phyloP scores from a whole-genome alignment of 2,329 filamentous ascomycete genomes.

The Calycina herbarum region DNA sequence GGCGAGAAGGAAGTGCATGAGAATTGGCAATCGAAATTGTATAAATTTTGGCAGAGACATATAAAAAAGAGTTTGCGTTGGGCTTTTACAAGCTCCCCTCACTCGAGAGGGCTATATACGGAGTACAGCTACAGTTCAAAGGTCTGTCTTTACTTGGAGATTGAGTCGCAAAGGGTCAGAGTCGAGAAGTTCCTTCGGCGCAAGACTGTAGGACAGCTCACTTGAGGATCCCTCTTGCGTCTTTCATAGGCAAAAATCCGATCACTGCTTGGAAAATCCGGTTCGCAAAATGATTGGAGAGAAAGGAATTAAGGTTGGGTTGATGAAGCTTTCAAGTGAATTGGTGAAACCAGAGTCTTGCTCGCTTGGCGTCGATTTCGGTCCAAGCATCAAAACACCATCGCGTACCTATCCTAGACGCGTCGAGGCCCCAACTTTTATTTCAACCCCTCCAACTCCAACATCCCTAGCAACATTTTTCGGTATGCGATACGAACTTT shows the following conservation, averaged over 20 bases:
- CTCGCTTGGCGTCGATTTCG: slow-evolving; percentile 1
- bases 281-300: not conserved
- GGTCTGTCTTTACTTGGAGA: not conserved
- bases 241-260: not conserved
- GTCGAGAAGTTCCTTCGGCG: no score
- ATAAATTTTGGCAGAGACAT: not conserved
- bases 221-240: no score
- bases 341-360: not conserved
- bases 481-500: not conserved
- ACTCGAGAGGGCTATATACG: not conserved
- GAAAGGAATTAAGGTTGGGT: not conserved
- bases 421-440: not conserved
- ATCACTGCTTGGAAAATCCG: not conserved
- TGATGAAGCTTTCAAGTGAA: not conserved
- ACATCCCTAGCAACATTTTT: not conserved
- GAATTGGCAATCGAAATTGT: not conserved
- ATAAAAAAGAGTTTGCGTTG: not conserved
- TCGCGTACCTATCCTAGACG: not conserved
- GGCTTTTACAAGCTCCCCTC: not conserved
- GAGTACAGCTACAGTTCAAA: not conserved
- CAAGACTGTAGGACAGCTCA: no score
- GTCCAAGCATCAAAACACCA: slow-evolving; percentile 6
- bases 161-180: not conserved
- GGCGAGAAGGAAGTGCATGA: not conserved
- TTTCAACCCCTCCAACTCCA: slow-evolving; percentile 6